Evolutionary conservation across 371 early-diverging fungal genomes (phyloP), one percentile per base, ranked within the genome.

Genomic region (Apophysomyces elegans): DNA sequence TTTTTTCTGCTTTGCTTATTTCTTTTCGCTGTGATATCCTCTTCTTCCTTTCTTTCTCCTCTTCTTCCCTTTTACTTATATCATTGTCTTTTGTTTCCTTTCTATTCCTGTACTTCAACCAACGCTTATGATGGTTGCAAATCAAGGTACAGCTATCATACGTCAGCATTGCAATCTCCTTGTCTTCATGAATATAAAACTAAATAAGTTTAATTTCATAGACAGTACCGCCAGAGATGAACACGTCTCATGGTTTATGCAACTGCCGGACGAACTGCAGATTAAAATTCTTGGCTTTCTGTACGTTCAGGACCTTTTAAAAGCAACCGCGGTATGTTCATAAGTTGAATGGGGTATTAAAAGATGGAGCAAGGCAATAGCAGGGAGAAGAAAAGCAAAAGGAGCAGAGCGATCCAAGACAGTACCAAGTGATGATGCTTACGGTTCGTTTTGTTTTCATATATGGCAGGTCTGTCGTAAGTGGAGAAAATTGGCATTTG

Each of bases 401-500:
- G 32, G 32, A 26, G 2, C 3, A 26, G 32, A 26, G 32, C 32
- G 32, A 26, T 26, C 32, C 32, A 26, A 26, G 32, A 26, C 32
- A 26, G 32, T 26, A 26, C 2, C 32, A 26, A 26, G 2, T 26
- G 32, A 26, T 26, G 32, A 26, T 26, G 32, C 32, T 26, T 26
- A 26, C 32, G 32, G 1, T 26, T 26, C 32, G 32, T 2, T 26
- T 26, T 26, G 32, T 26, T 26, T 26, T 26, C 32, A 26, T 26
- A 26, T 26, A 26, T 58, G 11, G 5, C 32, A 81, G 81, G 75
- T 81, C 4, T 79, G 79, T 62, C 77, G 62, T 32, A 71, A 69
- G 50, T 87, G 87, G 87, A 70, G 73, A 21, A 57, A 66, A 14
- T 56, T 87, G 13, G 81, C 79, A 1, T 79, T 79, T 63, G 86